Percentiles rank a stretch among this genome's conserved stretches.
Conservation (phyloP, 2,329 filamentous ascomycete genomes). For the Diaporthe sp. region DNA sequence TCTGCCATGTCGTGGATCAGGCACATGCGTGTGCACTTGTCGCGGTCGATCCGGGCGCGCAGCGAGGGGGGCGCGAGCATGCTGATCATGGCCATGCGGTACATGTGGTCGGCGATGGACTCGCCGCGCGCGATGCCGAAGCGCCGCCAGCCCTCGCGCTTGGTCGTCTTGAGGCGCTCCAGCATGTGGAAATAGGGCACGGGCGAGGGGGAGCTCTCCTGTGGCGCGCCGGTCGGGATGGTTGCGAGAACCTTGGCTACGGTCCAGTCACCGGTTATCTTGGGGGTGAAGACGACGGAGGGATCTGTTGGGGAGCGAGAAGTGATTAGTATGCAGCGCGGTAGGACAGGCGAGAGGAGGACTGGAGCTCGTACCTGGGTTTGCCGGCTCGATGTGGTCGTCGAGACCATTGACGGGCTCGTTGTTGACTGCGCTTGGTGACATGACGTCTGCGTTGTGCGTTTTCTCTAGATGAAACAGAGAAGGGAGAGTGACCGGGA, state of each 20-base stretch:
- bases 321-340: neutral
- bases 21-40: constrained; percentile 93
- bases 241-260: constrained; percentile 74
- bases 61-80: constrained; percentile 88
- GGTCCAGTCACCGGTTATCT: constrained; percentile 64
- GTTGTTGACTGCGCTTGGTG: constrained; percentile 32
- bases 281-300: constrained; percentile 51
- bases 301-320: constrained; percentile 45
- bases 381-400: constrained; percentile 23
- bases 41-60: constrained; percentile 78
- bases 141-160: constrained; percentile 94
- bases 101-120: constrained; percentile 99
- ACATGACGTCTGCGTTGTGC: constrained; percentile 11
- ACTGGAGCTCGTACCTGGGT: constrained; percentile 29
- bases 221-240: constrained; percentile 69
- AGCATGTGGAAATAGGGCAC: constrained; percentile 95
- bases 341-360: no score
- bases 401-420: constrained; percentile 22
- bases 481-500: neutral
- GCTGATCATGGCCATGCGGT: constrained; percentile 97
- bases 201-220: constrained; percentile 76
- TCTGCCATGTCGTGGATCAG: constrained; percentile 99
- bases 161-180: constrained; percentile 94
- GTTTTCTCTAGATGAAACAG: neutral
- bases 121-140: constrained; percentile 85